phyloP scores from a whole-genome alignment of 2,329 filamentous ascomycete species.

The Pezicula neosporulosa region DNA sequence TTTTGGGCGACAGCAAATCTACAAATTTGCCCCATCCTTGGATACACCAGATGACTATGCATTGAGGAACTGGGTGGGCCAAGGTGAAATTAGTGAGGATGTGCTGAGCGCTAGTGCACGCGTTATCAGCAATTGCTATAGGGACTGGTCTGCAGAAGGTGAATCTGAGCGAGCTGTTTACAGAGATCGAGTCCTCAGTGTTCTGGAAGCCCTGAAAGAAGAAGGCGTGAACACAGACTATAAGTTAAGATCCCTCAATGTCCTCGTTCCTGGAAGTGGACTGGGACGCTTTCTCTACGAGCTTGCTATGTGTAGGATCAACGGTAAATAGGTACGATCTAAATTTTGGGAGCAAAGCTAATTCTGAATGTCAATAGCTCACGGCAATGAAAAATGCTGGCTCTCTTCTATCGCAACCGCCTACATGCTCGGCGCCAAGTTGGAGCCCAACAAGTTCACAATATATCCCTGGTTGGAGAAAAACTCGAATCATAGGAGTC shows the following conservation, averaged over 20 bases:
- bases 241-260: conserved; percentile 33
- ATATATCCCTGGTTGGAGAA: conserved; percentile 84
- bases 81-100: too few relatives aligned
- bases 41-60: conserved; percentile 67
- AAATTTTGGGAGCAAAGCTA: too few relatives aligned
- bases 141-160: conserved; percentile 88
- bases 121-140: conserved; percentile 79
- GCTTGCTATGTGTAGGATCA: conserved; percentile 68
- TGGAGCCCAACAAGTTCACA: conserved; percentile 62
- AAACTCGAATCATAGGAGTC: conserved; percentile 79
- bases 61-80: conserved; percentile 41
- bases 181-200: conserved; percentile 69
- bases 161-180: conserved; percentile 69
- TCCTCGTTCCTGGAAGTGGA: conserved; percentile 88
- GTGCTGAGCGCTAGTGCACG: too few relatives aligned
- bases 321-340: conserved; percentile 26
- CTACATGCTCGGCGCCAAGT: conserved; percentile 63
- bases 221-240: too few relatives aligned
- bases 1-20: conserved; percentile 66
- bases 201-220: conserved; percentile 45
- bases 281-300: conserved; percentile 89
- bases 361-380: conserved; percentile 33
- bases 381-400: conserved; percentile 96
- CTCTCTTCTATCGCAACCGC: conserved; percentile 89
- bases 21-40: conserved; percentile 32